These are phyloP conservation scores for Flammula alnicola DNA, from an alignment of 1,284 basidiomycete genomes.

Conservation along the genomic window DNA sequence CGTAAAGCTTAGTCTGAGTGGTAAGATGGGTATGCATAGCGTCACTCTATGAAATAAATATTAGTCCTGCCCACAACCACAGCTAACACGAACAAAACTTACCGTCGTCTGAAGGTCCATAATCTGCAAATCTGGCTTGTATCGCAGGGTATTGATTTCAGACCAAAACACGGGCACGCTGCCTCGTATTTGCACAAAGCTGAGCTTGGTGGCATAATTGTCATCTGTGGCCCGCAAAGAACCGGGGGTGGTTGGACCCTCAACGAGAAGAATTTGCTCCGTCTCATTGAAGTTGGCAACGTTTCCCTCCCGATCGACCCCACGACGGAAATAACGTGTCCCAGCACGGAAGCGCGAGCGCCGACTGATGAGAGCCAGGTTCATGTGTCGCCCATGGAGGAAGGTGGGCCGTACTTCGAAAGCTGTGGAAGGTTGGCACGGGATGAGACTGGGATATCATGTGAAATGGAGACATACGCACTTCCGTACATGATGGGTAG, in stretches of 20 bases:
- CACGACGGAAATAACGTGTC: conserved; percentile 96
- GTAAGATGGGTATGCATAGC: conserved; percentile 80
- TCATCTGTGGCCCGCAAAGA: conserved; percentile 46
- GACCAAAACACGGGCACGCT: conserved; percentile 97
- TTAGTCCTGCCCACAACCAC: not conserved
- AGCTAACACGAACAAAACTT: not conserved
- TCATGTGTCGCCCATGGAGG: conserved; percentile 82
- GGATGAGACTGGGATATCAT: conserved; percentile 12
- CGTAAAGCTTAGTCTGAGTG: conserved; percentile 79
- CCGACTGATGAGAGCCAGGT: conserved; percentile 91
- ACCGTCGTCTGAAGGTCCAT: conserved; percentile 88
- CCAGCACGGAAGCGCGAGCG: conserved; percentile 94
- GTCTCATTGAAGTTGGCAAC: conserved; percentile 96
- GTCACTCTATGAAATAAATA: conserved; percentile 54
- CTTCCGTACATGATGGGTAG: conserved; percentile 93
- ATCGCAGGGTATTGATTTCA: conserved; percentile 94
- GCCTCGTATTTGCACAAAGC: conserved; percentile 93
- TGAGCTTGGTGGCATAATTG: conserved; percentile 66
- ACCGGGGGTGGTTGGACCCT: conserved; percentile 53
- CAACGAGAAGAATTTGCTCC: conserved; percentile 88
- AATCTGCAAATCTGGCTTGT: conserved; percentile 96
- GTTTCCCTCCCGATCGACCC: conserved; percentile 83
- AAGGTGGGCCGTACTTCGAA: conserved; percentile 84
- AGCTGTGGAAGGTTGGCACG: conserved; percentile 50
- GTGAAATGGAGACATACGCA: conserved; percentile 44